A percentile compares a stretch with the other conserved stretches of the same genome.
phyloP scores from a whole-genome alignment of 2,329 filamentous ascomycete species.

The Dactylonectria macrodidyma region DNA sequence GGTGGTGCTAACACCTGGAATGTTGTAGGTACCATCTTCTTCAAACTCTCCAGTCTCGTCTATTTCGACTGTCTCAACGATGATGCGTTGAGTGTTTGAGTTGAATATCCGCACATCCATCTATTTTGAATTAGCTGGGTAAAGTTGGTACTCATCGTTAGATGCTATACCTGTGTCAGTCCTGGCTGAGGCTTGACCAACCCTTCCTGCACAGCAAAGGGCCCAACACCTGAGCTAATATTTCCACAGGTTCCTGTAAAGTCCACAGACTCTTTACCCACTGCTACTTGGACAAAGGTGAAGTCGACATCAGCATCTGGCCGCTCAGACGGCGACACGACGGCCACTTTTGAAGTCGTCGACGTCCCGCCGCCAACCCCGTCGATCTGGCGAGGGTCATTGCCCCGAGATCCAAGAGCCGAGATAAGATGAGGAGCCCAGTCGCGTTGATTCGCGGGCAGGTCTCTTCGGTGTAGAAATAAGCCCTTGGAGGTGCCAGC shows the following conservation, averaged over 20 bases:
- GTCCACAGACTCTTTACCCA: slow-evolving; percentile 69
- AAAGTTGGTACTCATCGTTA: not conserved
- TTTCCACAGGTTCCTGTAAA: slow-evolving; percentile 75
- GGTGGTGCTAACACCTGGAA: slow-evolving; percentile 71
- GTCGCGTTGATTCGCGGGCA: slow-evolving; percentile 60
- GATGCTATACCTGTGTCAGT: slow-evolving; percentile 46
- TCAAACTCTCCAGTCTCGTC: slow-evolving; percentile 62
- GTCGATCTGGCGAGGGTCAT: slow-evolving; percentile 72
- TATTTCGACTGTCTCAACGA: slow-evolving; percentile 68
- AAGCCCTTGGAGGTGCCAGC: slow-evolving; percentile 75
- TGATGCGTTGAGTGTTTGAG: slow-evolving; percentile 72
- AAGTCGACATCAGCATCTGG: slow-evolving; percentile 71
- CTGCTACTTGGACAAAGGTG: slow-evolving; percentile 74
- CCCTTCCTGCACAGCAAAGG: slow-evolving; percentile 70
- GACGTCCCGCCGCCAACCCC: slow-evolving; percentile 74
- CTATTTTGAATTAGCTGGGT: slow-evolving; percentile 10
- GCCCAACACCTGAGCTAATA: slow-evolving; percentile 72
- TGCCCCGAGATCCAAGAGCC: not conserved
- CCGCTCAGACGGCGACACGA: slow-evolving; percentile 60
- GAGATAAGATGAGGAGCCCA: not conserved
- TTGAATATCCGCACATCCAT: slow-evolving; percentile 67
- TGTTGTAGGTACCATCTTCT: slow-evolving; percentile 65
- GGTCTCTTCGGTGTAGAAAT: slow-evolving; percentile 68
- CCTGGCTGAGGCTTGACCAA: slow-evolving; percentile 48
- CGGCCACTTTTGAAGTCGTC: slow-evolving; percentile 73